Base-by-base conservation (phyloP, 768 basidiomycete species). In the Leucosporidium yakuticum region DNA sequence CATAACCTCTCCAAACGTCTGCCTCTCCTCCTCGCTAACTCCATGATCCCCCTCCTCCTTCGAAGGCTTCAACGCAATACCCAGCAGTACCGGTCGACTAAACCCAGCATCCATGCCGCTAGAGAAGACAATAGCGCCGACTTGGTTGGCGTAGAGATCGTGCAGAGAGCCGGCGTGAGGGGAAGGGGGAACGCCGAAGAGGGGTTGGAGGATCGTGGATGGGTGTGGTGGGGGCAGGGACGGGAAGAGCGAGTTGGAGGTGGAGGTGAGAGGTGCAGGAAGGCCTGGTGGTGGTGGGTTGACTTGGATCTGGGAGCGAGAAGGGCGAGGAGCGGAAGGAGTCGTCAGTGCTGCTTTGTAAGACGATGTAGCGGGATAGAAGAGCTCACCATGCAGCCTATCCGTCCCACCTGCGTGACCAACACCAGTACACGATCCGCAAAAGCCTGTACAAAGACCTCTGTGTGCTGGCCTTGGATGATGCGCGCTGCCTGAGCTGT, bases 381-480 rank as follows among this genome's bases (percentile, higher is more conserved):
- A 20, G 2, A 31, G 68, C 80, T 78, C 76, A 95, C 92, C 80
- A 98, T 77, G 76, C 83, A 86, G 64, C 94, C 94, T 19, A 95
- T 87, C 84, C 92, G 94, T 49, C 90, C 89, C 69, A 91, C 77
- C 78, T 98, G 94, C 1, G 91, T 93, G 62, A 97, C 83, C 29
- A 96, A 81, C n/a, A 96, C 86, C 25, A 98, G 81, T 19, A 85
- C 81, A 31, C 91, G 84, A 79, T 97, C 94, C 62, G 84, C 83
- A 77, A 85, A 98, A 0, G 81, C 80, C 74, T 96, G 91, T 11
- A 94, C 77, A 55, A 93, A 72, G 21, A 96, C 79, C 63, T 94
- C 87, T 3, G 91, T 96, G 23, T 77, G 79, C 19, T 82, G 79
- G 19, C 85, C 88, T 54, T 84, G 77, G 17, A 93, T 74, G 7